phyloP scores from a whole-genome alignment of 192 early-diverging fungal genomes.

The Borealophlyctis nickersoniae region DNA sequence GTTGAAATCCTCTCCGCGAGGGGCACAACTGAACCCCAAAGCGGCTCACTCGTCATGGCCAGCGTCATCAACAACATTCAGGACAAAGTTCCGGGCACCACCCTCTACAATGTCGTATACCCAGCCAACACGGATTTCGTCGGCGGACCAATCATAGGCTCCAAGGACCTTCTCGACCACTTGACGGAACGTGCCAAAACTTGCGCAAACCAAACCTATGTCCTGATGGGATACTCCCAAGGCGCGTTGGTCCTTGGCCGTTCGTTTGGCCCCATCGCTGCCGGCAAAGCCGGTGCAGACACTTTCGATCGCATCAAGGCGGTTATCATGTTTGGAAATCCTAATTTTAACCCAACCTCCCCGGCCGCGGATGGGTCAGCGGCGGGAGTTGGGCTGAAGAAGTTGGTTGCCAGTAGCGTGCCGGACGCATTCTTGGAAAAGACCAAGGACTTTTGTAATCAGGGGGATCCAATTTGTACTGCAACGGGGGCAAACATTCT shows the following conservation, averaged over 20 bases:
- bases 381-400: not conserved
- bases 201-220: constrained; percentile 6
- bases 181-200: not conserved
- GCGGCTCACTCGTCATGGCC: not conserved
- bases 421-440: not conserved
- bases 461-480: constrained; percentile 7
- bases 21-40: constrained; percentile 18
- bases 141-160: constrained; percentile 12
- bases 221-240: constrained; percentile 15
- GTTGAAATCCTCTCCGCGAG: constrained; percentile 17
- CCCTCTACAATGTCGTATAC: constrained; percentile 18
- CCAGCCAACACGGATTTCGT: constrained; percentile 15
- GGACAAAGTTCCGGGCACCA: not conserved
- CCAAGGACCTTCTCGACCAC: constrained; percentile 6
- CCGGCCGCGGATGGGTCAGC: constrained; percentile 6
- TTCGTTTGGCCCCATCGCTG: not conserved
- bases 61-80: not conserved
- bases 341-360: not conserved
- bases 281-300: not conserved
- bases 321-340: constrained; percentile 23
- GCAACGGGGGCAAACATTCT: not conserved
- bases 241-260: constrained; percentile 18
- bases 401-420: not conserved
- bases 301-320: not conserved
- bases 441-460: constrained; percentile 11